A percentile compares a stretch with the other conserved stretches of the same genome.
Evolutionary conservation across 352 stramenopile genomes (phyloP).

Genomic region (Globisporangium viniferum): DNA sequence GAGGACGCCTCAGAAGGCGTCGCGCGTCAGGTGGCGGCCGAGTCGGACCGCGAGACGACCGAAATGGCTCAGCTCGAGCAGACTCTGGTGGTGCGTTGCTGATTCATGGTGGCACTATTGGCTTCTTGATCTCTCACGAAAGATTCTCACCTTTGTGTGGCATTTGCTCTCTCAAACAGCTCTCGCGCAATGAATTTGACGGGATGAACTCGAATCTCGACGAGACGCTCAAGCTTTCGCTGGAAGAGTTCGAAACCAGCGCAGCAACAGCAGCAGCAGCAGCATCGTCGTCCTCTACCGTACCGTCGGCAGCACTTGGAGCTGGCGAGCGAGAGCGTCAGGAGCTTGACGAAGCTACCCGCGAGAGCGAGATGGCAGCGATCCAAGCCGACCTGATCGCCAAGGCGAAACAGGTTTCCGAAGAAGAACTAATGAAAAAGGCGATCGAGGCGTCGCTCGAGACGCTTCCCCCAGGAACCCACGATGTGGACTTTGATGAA

Average conservation of each 20-base stretch:
- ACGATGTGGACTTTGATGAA: constrained; percentile 36
- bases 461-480: constrained; percentile 3
- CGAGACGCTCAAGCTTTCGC: constrained; percentile 62
- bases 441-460: constrained; percentile 66
- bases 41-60: constrained; percentile 45
- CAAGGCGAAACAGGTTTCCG: constrained; percentile 63
- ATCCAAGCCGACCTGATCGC: constrained; percentile 71
- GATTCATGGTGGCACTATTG: background rate
- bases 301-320: background rate
- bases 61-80: constrained; percentile 74
- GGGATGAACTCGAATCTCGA: constrained; percentile 74
- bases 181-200: constrained; percentile 74
- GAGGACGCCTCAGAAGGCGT: constrained; percentile 21
- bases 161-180: constrained; percentile 20
- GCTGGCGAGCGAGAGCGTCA: constrained; percentile 27
- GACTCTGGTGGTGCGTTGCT: constrained; percentile 49
- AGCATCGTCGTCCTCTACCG: background rate
- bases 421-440: constrained; percentile 71
- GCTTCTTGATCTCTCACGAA: background rate
- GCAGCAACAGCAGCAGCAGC: background rate
- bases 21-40: constrained; percentile 26
- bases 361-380: constrained; percentile 68
- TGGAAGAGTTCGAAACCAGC: constrained; percentile 40
- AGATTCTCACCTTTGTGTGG: background rate
- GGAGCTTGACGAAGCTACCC: constrained; percentile 49